Conservation (phyloP, 2,329 filamentous ascomycete species). For the Nemania serpens region DNA sequence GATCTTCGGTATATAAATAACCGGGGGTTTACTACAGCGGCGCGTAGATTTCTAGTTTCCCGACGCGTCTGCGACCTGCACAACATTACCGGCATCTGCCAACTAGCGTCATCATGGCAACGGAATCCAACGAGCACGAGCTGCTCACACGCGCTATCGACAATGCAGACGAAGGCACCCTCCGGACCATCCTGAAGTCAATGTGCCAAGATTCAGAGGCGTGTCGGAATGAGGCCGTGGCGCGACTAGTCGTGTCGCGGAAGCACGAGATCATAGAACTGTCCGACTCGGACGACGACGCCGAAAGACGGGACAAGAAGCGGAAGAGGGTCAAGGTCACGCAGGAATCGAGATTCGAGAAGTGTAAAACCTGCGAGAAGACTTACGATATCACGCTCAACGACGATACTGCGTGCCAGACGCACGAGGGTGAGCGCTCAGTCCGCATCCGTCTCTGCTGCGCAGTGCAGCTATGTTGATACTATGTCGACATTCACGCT, state of each 20-base stretch:
- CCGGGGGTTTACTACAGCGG: neutral
- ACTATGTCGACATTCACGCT: neutral
- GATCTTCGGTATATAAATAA: neutral
- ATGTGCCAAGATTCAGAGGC: slow-evolving; percentile 21
- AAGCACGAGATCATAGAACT: slow-evolving; percentile 17
- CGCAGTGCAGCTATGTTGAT: neutral
- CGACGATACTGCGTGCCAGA: slow-evolving; percentile 16
- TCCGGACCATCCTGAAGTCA: slow-evolving; percentile 15
- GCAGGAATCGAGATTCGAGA: slow-evolving; percentile 9
- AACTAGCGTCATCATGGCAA: neutral
- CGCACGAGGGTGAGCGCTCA: slow-evolving; percentile 13
- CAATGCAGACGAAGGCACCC: slow-evolving; percentile 9
- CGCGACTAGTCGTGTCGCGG: slow-evolving; percentile 12
- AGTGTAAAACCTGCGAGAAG: slow-evolving; percentile 16
- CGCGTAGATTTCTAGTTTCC: neutral
- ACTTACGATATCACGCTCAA: slow-evolving; percentile 25
- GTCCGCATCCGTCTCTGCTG: neutral
- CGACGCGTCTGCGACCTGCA: neutral
- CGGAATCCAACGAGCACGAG: neutral
- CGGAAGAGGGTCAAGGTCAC: slow-evolving; percentile 1
- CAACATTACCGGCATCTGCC: neutral
- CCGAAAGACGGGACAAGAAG: slow-evolving; percentile 8
- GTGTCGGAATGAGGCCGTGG: slow-evolving; percentile 15
- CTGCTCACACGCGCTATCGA: slow-evolving; percentile 14
- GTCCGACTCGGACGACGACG: slow-evolving; percentile 15